A percentile compares a stretch with the other conserved stretches of the same genome.
phyloP scores from a whole-genome alignment of 441 rosid species.

The Breynia disticha region DNA sequence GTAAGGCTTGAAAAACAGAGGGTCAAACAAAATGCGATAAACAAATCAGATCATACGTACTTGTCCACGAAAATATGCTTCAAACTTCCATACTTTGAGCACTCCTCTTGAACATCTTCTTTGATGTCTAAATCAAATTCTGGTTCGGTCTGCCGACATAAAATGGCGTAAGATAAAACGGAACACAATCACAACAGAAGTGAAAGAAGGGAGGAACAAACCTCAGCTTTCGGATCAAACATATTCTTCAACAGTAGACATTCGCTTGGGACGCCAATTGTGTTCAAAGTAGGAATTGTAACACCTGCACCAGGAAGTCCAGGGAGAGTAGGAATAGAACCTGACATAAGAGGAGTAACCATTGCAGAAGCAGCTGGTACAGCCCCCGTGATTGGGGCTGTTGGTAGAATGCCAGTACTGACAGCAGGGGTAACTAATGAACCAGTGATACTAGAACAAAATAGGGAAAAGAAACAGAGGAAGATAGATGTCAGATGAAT shows the following conservation, averaged over 20 bases:
- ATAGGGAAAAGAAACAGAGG: not conserved
- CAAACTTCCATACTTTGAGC: conserved; percentile 66
- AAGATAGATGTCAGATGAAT: not conserved
- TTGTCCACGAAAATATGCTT: conserved; percentile 80
- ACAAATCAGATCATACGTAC: conserved; percentile 24
- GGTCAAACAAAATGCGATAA: too few species aligned
- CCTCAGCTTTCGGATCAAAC: conserved; percentile 92
- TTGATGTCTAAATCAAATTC: conserved; percentile 84
- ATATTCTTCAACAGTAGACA: conserved; percentile 83
- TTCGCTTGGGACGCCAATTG: conserved; percentile 76
- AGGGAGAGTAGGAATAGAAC: conserved; percentile 37
- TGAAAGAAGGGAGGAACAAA: conserved; percentile 14
- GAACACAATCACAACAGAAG: not conserved
- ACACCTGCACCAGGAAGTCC: conserved; percentile 44
- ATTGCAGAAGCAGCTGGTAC: conserved; percentile 35
- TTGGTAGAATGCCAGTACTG: conserved; percentile 34
- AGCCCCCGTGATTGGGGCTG: conserved; percentile 35
- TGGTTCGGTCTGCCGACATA: conserved; percentile 54
- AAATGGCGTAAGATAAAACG: conserved; percentile 1
- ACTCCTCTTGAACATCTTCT: conserved; percentile 83
- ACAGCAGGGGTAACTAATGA: conserved; percentile 23
- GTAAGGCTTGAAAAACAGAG: too few species aligned
- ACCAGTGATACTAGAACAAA: conserved; percentile 32
- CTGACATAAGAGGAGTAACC: conserved; percentile 42
- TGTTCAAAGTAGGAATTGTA: conserved; percentile 37